Evolutionary conservation across 2,329 filamentous ascomycete genomes (phyloP).

Genomic region (Periglandula ipomoeae): DNA sequence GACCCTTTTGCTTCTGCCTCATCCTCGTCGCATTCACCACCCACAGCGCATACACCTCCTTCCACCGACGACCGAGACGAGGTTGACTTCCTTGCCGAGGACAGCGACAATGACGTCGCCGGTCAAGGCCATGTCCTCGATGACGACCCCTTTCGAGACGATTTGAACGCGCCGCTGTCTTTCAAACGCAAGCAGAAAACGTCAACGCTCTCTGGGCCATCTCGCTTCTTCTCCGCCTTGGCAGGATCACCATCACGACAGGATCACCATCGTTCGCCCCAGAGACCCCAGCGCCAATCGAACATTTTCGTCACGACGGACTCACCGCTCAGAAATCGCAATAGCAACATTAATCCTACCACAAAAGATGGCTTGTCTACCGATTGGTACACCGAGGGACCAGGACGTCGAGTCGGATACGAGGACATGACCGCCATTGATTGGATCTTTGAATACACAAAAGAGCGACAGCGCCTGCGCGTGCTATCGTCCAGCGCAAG

Average conservation of each 20-base stretch:
- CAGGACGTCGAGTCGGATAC: constrained; percentile 83
- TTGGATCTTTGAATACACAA: constrained; percentile 98
- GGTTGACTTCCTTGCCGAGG: constrained; percentile 31
- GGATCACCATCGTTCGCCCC: background rate
- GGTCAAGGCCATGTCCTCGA: constrained; percentile 32
- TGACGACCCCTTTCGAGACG: constrained; percentile 46
- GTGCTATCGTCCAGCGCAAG: constrained; percentile 59
- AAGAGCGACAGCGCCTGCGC: constrained; percentile 83
- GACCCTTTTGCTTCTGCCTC: constrained; percentile 27
- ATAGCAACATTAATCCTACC: constrained; percentile 12
- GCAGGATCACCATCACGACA: constrained; percentile 20
- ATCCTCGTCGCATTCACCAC: constrained; percentile 22
- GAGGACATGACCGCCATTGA: constrained; percentile 96
- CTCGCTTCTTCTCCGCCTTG: constrained; percentile 40
- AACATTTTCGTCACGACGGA: constrained; percentile 9
- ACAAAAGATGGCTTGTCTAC: constrained; percentile 40
- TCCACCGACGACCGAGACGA: constrained; percentile 36
- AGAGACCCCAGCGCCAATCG: background rate
- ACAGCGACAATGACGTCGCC: constrained; percentile 27
- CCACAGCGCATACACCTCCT: constrained; percentile 15
- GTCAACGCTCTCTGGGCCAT: constrained; percentile 34
- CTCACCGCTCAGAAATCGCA: constrained; percentile 7
- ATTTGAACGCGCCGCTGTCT: constrained; percentile 45
- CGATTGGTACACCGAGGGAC: constrained; percentile 89
- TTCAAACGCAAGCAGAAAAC: constrained; percentile 63